phyloP scores from a whole-genome alignment of 83 land plant species.

The Picea engelmannii region DNA sequence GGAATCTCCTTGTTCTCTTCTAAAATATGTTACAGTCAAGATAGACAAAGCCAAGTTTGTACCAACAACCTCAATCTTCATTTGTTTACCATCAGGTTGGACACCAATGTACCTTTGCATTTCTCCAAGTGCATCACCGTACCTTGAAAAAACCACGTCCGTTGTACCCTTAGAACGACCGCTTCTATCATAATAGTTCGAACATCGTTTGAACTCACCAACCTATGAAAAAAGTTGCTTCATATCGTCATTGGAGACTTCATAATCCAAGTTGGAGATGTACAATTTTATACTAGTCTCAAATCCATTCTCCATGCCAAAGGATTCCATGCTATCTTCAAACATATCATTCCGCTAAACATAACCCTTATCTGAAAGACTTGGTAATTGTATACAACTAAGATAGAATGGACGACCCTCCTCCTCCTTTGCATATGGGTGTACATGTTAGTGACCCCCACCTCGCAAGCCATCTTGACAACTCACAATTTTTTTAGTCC shows the following conservation, averaged over 20 bases:
- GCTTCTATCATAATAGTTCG: conserved; percentile 70
- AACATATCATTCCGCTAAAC: conserved; percentile 75
- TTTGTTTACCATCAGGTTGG: conserved; percentile 70
- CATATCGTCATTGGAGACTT: conserved; percentile 91
- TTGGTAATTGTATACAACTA: conserved; percentile 44
- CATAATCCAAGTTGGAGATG: conserved; percentile 84
- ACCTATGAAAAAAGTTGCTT: conserved; percentile 86
- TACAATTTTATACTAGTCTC: conserved; percentile 85
- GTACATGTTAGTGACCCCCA: no score
- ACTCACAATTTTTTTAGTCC: neutral
- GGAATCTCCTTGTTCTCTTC: conserved; percentile 41
- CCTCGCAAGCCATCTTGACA: no score
- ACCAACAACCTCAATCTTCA: conserved; percentile 74
- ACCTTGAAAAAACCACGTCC: conserved; percentile 56
- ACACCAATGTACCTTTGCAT: conserved; percentile 69
- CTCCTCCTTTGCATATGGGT: no score
- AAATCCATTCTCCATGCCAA: conserved; percentile 47
- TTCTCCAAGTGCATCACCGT: conserved; percentile 67
- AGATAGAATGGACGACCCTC: conserved; percentile 18
- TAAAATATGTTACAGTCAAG: conserved; percentile 34
- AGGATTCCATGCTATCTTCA: conserved; percentile 52
- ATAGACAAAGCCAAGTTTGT: conserved; percentile 38
- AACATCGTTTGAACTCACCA: conserved; percentile 62
- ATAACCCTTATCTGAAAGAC: conserved; percentile 48
- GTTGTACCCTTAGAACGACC: conserved; percentile 83